A percentile compares a stretch with the other conserved stretches of the same genome.
These are phyloP conservation scores for Bipolaris sorokiniana DNA, from an alignment of 2,329 filamentous ascomycete species.

Conservation along the genomic window DNA sequence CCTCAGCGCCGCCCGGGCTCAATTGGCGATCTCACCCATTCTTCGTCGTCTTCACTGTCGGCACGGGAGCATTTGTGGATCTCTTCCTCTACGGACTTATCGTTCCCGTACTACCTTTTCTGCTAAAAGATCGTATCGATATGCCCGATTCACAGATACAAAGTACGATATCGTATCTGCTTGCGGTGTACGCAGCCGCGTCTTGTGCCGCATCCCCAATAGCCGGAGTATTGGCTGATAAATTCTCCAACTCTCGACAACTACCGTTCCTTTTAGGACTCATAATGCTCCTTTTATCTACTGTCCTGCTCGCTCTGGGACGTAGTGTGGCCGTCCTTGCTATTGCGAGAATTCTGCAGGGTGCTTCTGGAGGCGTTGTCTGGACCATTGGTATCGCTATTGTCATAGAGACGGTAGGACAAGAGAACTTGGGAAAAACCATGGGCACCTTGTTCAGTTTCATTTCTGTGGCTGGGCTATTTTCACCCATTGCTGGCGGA, in stretches of 20 bases:
- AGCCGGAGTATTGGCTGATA: constrained; percentile 63
- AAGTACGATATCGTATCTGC: constrained; percentile 58
- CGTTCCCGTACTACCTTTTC: constrained; percentile 64
- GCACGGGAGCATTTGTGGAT: constrained; percentile 63
- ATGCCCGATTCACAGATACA: constrained; percentile 59
- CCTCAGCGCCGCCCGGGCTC: constrained; percentile 42
- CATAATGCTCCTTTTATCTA: constrained; percentile 59
- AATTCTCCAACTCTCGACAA: constrained; percentile 57
- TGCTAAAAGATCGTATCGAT: constrained; percentile 59
- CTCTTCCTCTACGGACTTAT: constrained; percentile 66
- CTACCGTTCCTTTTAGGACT: constrained; percentile 65
- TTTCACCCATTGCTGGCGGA: constrained; percentile 65
- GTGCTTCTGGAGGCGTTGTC: constrained; percentile 63
- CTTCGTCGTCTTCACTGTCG: constrained; percentile 65
- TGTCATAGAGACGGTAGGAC: constrained; percentile 64
- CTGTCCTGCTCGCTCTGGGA: constrained; percentile 61
- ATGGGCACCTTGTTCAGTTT: constrained; percentile 68
- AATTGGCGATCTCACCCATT: constrained; percentile 63
- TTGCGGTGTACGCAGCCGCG: constrained; percentile 62
- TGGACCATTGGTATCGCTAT: constrained; percentile 66
- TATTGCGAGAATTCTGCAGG: constrained; percentile 63
- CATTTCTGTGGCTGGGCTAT: constrained; percentile 62
- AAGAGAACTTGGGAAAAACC: constrained; percentile 64
- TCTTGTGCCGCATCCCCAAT: constrained; percentile 59
- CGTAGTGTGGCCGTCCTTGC: constrained; percentile 56